Base-by-base conservation (phyloP, 169 alveolate species). In the Theileria orientalis region DNA sequence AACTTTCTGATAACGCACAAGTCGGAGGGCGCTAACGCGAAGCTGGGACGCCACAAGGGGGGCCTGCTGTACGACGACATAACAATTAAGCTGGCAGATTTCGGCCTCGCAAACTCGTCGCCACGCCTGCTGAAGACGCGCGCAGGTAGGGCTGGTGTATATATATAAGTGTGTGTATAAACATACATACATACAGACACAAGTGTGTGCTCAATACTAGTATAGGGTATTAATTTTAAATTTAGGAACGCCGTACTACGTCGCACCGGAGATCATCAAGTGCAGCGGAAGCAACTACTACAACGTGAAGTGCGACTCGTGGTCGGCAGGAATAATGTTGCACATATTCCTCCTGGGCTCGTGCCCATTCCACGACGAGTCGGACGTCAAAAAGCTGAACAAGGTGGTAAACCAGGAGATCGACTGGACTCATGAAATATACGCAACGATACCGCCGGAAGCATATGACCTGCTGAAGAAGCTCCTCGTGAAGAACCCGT, bases 391-490 rank as follows among this genome's bases (percentile, higher is more conserved):
- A 54, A 89, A 90, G 41, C 87, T 90, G 35, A 61, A 78, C 3
- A 82, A 83, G 7, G 94, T 90, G 16, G 93, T 79, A 11, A 67
- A 54, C 47, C 92, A 91, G 13, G 91, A 79, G 60, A 84, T 84
- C 51, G 82, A 79, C 13, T 79, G 87, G 87, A 19, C 42, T 0
- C 82, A 79, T 35, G 30, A 35, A 19, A 33, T 77, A 3, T 79
- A 71, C 51, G 83, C 71, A 32, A 72, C 88, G 25, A 83, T 94
- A 32, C 83, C 97, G 35, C 91, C 90, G 29, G 96, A 94, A 54
- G 99, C 97, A 11, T 92, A 93, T 67, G 96, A 94, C 69, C 91
- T 96, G 47, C 91, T 95, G 23, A 77, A 86, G 61, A 92, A 92
- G 76, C 90, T 96, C 82, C 86, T 96, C 76, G 87, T 83, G 52